phyloP scores from a whole-genome alignment of 441 rosid genomes.

The Euphorbia schlechtendalii region DNA sequence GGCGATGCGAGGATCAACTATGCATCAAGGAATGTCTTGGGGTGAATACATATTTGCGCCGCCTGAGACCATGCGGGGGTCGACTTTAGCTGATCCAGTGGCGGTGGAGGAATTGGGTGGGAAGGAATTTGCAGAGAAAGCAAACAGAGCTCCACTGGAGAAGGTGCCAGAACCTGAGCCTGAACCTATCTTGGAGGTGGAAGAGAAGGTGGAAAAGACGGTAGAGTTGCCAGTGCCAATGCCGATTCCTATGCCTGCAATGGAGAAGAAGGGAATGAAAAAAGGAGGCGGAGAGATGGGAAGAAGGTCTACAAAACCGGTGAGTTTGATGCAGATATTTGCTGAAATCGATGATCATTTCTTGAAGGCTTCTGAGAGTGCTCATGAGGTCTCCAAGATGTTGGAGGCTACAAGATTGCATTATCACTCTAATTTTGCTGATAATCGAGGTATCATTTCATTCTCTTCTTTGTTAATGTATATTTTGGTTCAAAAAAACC shows the following conservation, averaged over 20 bases:
- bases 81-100: conserved; percentile 37
- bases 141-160: conserved; percentile 9
- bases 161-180: conserved; percentile 19
- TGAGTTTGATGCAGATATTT: conserved; percentile 47
- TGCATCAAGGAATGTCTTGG: conserved; percentile 25
- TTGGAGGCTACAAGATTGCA: conserved; percentile 50
- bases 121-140: conserved; percentile 25
- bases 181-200: conserved; percentile 16
- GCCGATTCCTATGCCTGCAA: no score
- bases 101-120: conserved; percentile 29
- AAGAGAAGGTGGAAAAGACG: conserved; percentile 29
- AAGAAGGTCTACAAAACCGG: conserved; percentile 30
- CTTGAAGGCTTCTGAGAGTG: conserved; percentile 81
- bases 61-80: conserved; percentile 44
- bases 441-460: background rate
- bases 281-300: conserved; percentile 30
- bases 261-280: conserved; percentile 24
- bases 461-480: background rate
- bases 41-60: conserved; percentile 42
- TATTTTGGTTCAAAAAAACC: background rate
- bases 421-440: background rate
- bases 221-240: conserved; percentile 13
- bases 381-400: conserved; percentile 89
- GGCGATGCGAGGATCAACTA: conserved; percentile 22
- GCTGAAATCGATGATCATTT: conserved; percentile 71